Base-by-base conservation (phyloP, 2,329 filamentous ascomycete genomes). In the Ophiostoma piceae region DNA sequence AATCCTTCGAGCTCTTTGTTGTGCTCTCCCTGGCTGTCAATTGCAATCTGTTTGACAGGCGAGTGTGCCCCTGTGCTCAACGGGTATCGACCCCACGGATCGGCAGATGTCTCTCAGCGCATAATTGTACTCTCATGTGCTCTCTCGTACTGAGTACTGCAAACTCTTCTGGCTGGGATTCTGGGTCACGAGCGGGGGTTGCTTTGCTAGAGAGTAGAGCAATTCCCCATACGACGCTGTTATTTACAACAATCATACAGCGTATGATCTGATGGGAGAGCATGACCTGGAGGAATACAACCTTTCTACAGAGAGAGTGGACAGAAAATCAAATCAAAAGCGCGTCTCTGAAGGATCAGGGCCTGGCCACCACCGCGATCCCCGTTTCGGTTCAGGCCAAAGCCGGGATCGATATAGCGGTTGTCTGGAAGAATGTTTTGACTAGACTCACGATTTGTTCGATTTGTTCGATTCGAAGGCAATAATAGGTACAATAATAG, bases 371-470 rank as follows among this genome's bases (percentile, higher is more conserved):
- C 35, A 37, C 43, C 43, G 43, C 43, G 43, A 51, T 51, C 43
- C 43, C 43, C n/a, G 14, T 51, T 51, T 57, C 22, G 22, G 16
- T 47, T 19, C 51, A 57, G 26, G 26, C 9, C 9, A 57, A n/a
- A 57, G 22, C 19, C 22, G 4, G 11, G 14, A 57, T 57, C 22
- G 51, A 57, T 57, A 57, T 14, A 26, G 22, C 12, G 26, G 26
- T 5, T 32, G 26, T 62, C 57, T 62, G 57, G 57, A 62, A 32
- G 26, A 62, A 62, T 32, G 57, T 62, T 62, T 62, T 62, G 26
- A 19, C 51, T 1, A 47, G 64, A 66, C 16, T 14, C 16, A 66
- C 19, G 14, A 43, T 37, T 3, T 39, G 8, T 39, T 35, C 35
- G 35, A 35, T 35, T 35, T 35, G 35, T 35, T 35, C 35, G 35